Percentiles rank a stretch among this genome's conserved stretches.
Evolutionary conservation across 306 rosid genomes (phyloP).

Genomic region (Oemleria cerasiformis): DNA sequence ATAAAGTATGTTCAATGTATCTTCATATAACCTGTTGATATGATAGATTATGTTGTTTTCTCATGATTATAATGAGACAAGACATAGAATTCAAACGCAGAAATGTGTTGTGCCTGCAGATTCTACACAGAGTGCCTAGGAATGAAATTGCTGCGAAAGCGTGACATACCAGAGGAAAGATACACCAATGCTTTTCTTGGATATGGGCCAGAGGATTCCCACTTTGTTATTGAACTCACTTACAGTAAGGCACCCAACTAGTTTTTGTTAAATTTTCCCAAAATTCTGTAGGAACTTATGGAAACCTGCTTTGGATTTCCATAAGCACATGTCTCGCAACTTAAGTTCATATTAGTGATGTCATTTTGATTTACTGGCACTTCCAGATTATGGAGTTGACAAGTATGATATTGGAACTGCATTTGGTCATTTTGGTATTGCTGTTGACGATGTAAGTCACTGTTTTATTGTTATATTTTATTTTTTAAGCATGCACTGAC

Average conservation of each 20-base stretch:
- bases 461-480: slow-evolving; percentile 13
- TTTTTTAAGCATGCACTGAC: slow-evolving; percentile 10
- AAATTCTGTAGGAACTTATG: slow-evolving; percentile 15
- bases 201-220: slow-evolving; percentile 87
- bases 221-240: slow-evolving; percentile 79
- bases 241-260: slow-evolving; percentile 56
- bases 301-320: background rate
- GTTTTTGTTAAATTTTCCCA: slow-evolving; percentile 14
- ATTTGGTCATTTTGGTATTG: slow-evolving; percentile 84
- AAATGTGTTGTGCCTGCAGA: slow-evolving; percentile 47
- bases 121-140: slow-evolving; percentile 82
- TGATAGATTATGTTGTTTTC: background rate
- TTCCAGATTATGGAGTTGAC: slow-evolving; percentile 82
- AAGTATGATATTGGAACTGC: slow-evolving; percentile 73
- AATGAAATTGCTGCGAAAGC: slow-evolving; percentile 80
- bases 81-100: background rate
- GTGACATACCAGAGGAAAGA: slow-evolving; percentile 81
- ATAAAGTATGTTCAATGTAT: slow-evolving; percentile 57
- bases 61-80: background rate
- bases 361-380: slow-evolving; percentile 27
- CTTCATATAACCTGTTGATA: background rate
- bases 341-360: slow-evolving; percentile 15
- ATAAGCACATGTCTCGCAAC: background rate
- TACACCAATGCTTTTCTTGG: slow-evolving; percentile 86
- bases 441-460: slow-evolving; percentile 91